Percentiles rank a stretch among this genome's conserved stretches.
phyloP scores from a whole-genome alignment of 768 basidiomycete genomes.

The Hirschioporus abietinus region DNA sequence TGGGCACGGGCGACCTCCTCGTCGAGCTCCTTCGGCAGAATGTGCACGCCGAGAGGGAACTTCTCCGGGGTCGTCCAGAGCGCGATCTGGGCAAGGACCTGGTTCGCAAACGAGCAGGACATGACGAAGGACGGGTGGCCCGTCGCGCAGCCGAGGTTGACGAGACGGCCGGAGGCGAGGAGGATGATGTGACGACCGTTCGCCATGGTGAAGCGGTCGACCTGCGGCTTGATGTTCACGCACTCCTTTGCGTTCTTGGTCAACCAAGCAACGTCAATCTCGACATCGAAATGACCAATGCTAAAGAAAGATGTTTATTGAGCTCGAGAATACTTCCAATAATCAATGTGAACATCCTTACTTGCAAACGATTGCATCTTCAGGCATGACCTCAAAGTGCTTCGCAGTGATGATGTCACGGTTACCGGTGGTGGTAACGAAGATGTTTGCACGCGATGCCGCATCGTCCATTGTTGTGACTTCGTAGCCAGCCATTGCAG shows the following conservation, averaged over 20 bases:
- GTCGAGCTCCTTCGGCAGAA: slow-evolving; percentile 96
- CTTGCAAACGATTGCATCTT: slow-evolving; percentile 99
- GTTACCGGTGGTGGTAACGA: slow-evolving; percentile 98
- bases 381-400: slow-evolving; percentile 93
- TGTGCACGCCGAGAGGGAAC: slow-evolving; percentile 97
- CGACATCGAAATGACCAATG: slow-evolving; percentile 83
- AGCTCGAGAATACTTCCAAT: not conserved
- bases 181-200: slow-evolving; percentile 93
- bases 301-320: slow-evolving; percentile 30
- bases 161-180: slow-evolving; percentile 97
- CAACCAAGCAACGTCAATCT: slow-evolving; percentile 98
- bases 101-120: slow-evolving; percentile 99
- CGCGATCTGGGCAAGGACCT: slow-evolving; percentile 96
- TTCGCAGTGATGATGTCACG: slow-evolving; percentile 91
- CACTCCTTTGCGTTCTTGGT: slow-evolving; percentile 83
- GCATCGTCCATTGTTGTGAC: slow-evolving; percentile 99
- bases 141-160: slow-evolving; percentile 98
- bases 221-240: slow-evolving; percentile 97
- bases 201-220: slow-evolving; percentile 93
- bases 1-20: slow-evolving; percentile 99
- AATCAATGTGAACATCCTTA: slow-evolving; percentile 33
- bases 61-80: slow-evolving; percentile 91
- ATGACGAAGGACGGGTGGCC: slow-evolving; percentile 99
- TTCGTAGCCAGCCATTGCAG: slow-evolving; percentile 99
- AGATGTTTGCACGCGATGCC: slow-evolving; percentile 82